Evolutionary conservation across 1,284 basidiomycete species (phyloP).

Genomic region (Malassezia vespertilionis): DNA sequence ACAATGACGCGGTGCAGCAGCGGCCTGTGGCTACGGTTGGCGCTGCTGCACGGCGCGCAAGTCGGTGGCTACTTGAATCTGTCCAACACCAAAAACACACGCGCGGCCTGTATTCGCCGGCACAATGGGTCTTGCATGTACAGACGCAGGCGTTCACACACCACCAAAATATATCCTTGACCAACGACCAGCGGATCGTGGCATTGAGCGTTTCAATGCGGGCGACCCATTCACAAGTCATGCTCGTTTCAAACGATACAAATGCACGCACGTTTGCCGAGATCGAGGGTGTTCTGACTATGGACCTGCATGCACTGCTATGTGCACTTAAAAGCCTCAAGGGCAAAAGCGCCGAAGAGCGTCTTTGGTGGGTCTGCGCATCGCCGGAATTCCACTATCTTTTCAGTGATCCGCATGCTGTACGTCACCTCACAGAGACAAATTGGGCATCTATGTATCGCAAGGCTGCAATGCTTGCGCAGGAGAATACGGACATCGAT

Average conservation of each 20-base stretch:
- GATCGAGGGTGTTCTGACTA: neutral
- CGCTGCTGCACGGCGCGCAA: slow-evolving; percentile 6
- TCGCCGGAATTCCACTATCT: slow-evolving; percentile 1
- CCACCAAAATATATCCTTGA: neutral
- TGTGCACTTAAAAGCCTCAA: neutral
- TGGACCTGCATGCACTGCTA: neutral
- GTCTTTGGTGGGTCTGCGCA: neutral
- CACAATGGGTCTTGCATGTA: slow-evolving; percentile 11
- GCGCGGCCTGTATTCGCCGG: neutral
- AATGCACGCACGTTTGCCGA: slow-evolving; percentile 14
- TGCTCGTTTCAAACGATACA: slow-evolving; percentile 12
- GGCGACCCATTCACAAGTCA: neutral
- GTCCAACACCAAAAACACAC: slow-evolving; percentile 10
- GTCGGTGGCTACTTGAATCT: slow-evolving; percentile 11
- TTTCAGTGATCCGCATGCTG: neutral
- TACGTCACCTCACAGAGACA: neutral
- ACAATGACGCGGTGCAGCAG: too few relatives aligned
- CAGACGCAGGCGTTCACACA: neutral
- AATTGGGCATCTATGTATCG: neutral
- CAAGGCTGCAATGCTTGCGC: too few relatives aligned
- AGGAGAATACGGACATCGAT: too few relatives aligned
- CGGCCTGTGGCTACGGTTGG: neutral
- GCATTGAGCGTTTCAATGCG: slow-evolving; percentile 6
- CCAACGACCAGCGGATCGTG: slow-evolving; percentile 16
- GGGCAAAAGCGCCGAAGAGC: neutral